Evolutionary conservation across 495 filamentous ascomycete genomes (phyloP).

Genomic region (Xylaria venustula): DNA sequence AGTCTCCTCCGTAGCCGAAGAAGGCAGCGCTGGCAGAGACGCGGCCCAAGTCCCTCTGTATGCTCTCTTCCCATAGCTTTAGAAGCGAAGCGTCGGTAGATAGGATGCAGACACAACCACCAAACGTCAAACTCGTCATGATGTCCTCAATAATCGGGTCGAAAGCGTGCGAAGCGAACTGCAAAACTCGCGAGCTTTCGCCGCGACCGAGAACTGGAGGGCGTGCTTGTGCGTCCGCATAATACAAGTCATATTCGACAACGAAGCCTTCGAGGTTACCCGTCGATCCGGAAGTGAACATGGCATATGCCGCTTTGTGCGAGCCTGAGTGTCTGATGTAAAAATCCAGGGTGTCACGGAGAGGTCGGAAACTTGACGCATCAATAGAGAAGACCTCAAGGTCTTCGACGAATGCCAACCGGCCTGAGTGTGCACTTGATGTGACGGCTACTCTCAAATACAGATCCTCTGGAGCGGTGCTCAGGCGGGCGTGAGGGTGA

Average conservation of each 20-base stretch:
- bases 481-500: background rate
- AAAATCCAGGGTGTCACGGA: background rate
- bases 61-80: no score
- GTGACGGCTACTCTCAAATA: background rate
- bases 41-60: no score
- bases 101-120: slow-evolving; percentile 60
- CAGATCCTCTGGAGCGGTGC: background rate
- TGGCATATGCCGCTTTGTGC: slow-evolving; percentile 8
- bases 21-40: no score
- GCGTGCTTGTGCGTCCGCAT: background rate
- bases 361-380: background rate
- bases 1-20: no score
- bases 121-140: slow-evolving; percentile 49
- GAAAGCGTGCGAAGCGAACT: slow-evolving; percentile 58
- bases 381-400: background rate
- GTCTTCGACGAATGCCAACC: background rate
- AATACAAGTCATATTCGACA: slow-evolving; percentile 2
- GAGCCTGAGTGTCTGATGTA: background rate
- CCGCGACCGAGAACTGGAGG: slow-evolving; percentile 40
- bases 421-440: background rate
- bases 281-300: slow-evolving; percentile 31
- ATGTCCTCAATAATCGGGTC: slow-evolving; percentile 56
- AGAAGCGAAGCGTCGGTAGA: slow-evolving; percentile 17
- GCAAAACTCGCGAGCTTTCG: slow-evolving; percentile 40
- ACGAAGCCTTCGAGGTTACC: slow-evolving; percentile 25